A percentile compares a stretch with the other conserved stretches of the same genome.
phyloP scores from a whole-genome alignment of 352 stramenopile species.

The Globisporangium irregulare region DNA sequence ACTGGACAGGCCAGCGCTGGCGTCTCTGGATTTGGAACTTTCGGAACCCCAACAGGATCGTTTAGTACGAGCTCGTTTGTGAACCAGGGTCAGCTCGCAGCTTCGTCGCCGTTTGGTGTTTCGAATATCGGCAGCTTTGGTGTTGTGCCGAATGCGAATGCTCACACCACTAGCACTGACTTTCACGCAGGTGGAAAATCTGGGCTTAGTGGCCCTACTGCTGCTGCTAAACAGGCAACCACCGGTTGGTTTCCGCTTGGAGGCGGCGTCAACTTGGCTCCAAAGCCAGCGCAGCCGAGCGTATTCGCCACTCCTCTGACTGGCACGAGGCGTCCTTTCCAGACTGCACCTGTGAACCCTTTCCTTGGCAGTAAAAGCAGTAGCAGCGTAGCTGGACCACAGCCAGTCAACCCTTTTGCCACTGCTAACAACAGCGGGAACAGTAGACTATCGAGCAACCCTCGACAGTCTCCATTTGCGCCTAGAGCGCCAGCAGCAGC shows the following conservation, averaged over 20 bases:
- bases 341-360: conserved; percentile 6
- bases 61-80: conserved; percentile 6
- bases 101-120: neutral
- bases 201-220: neutral
- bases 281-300: neutral
- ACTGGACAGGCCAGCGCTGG: neutral
- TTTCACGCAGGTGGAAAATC: neutral
- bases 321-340: neutral
- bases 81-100: neutral
- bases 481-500: neutral
- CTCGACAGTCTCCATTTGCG: neutral
- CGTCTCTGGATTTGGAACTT: neutral
- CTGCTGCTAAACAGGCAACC: neutral
- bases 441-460: neutral
- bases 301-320: neutral
- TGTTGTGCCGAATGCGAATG: neutral
- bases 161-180: neutral
- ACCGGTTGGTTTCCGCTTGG: conserved; percentile 11
- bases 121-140: neutral
- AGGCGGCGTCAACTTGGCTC: neutral
- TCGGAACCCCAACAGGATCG: neutral
- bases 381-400: neutral
- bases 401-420: neutral
- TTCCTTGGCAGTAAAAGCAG: neutral
- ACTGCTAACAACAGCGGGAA: neutral